Evolutionary conservation across 2,329 filamentous ascomycete genomes (phyloP).

Genomic region (Nemania serpens): DNA sequence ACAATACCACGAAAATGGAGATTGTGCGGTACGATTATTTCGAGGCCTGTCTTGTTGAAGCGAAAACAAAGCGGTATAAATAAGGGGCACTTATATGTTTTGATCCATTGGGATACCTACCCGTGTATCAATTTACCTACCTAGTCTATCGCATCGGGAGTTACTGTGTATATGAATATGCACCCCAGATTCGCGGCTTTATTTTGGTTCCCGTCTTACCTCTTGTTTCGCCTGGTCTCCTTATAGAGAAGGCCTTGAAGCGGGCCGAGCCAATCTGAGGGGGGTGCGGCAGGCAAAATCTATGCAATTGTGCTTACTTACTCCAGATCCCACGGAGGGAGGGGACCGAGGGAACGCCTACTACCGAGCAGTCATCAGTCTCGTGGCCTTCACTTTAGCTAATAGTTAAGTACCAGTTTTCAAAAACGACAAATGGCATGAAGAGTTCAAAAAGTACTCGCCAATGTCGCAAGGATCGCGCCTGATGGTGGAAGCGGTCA

Average conservation of each 20-base stretch:
- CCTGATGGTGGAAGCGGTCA: conserved; percentile 21
- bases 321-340: conserved; percentile 1
- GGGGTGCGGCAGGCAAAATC: neutral
- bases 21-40: no score
- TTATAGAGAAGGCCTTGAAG: neutral
- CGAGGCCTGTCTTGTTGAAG: no score
- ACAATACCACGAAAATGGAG: no score
- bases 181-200: conserved; percentile 20
- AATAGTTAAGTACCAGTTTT: conserved; percentile 26
- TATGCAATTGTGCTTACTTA: neutral
- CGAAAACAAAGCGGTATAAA: no score
- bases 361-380: conserved; percentile 4
- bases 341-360: neutral
- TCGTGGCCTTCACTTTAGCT: conserved; percentile 19
- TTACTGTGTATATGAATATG: neutral
- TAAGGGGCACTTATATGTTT: neutral
- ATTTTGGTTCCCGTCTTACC: conserved; percentile 5
- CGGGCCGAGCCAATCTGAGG: neutral
- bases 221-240: neutral
- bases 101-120: conserved; percentile 18
- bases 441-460: neutral
- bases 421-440: conserved; percentile 5
- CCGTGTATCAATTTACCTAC: conserved; percentile 15
- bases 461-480: conserved; percentile 21
- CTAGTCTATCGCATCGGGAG: neutral